These are phyloP conservation scores for Boletus insuetus DNA, from an alignment of 768 basidiomycete species.

Conservation along the genomic window DNA sequence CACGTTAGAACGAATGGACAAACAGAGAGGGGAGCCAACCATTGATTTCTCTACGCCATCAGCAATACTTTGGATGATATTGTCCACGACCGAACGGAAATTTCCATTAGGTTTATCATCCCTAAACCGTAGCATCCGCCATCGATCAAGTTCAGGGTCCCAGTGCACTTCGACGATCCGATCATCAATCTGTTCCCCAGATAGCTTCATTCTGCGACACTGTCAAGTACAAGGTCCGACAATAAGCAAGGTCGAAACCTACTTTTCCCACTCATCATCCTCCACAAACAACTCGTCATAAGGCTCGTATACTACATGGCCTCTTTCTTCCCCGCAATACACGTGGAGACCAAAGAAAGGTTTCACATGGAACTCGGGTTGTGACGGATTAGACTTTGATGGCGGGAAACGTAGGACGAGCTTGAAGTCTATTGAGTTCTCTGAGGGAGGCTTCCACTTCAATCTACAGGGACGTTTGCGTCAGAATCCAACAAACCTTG, in stretches of 20 bases:
- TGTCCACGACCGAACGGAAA: slow-evolving; percentile 77
- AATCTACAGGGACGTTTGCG: slow-evolving; percentile 47
- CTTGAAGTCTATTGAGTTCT: slow-evolving; percentile 98
- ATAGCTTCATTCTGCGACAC: slow-evolving; percentile 67
- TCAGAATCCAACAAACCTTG: neutral
- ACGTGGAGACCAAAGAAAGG: slow-evolving; percentile 82
- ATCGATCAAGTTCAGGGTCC: slow-evolving; percentile 62
- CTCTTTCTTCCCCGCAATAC: slow-evolving; percentile 70
- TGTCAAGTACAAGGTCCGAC: slow-evolving; percentile 1
- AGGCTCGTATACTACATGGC: slow-evolving; percentile 63
- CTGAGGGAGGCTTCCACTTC: slow-evolving; percentile 98
- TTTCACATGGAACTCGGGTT: slow-evolving; percentile 81
- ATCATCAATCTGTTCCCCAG: slow-evolving; percentile 88
- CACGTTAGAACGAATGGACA: slow-evolving; percentile 9
- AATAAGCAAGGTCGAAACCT: slow-evolving; percentile 31
- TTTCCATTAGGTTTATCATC: slow-evolving; percentile 95
- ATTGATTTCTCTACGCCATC: slow-evolving; percentile 91
- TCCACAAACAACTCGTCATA: slow-evolving; percentile 84
- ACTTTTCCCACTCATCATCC: slow-evolving; percentile 94
- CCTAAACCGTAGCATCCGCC: slow-evolving; percentile 92
- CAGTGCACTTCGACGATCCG: slow-evolving; percentile 93
- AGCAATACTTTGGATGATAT: slow-evolving; percentile 85
- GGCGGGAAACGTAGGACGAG: slow-evolving; percentile 93
- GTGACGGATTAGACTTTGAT: slow-evolving; percentile 41
- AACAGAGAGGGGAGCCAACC: slow-evolving; percentile 45